A percentile compares a stretch with the other conserved stretches of the same genome.
Evolutionary conservation across 73 alveolate species (phyloP).

Genomic region (Paramecium primaurelia): DNA sequence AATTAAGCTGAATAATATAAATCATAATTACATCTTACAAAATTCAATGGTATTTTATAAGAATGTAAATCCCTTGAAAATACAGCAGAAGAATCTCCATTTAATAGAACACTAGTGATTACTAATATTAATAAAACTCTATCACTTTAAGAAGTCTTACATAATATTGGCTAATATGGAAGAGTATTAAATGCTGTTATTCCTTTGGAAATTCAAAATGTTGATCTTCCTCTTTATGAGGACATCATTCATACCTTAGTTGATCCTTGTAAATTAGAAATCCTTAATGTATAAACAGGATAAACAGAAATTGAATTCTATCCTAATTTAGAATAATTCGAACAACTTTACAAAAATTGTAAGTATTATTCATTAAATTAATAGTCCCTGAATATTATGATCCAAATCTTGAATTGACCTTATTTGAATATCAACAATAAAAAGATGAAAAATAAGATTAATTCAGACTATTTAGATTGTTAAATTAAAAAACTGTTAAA

Average conservation of each 20-base stretch:
- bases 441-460: not conserved
- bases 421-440: not conserved
- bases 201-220: conserved; percentile 4
- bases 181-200: conserved; percentile 34
- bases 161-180: conserved; percentile 14
- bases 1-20: not conserved
- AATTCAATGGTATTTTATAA: not conserved
- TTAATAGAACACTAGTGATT: conserved; percentile 25
- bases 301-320: not conserved
- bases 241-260: not conserved
- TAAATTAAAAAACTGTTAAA: not conserved
- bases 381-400: conserved; percentile 15
- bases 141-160: not conserved
- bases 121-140: conserved; percentile 1
- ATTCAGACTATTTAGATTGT: not conserved
- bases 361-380: not conserved
- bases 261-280: conserved; percentile 10
- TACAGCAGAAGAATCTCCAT: not conserved
- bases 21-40: not conserved
- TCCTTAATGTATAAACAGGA: conserved; percentile 21
- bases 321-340: not conserved
- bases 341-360: not conserved
- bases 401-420: not conserved
- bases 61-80: not conserved
- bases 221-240: not conserved